A percentile compares a stretch with the other conserved stretches of the same genome.
Evolutionary conservation across 2,329 filamentous ascomycete species (phyloP).

Genomic region (Fusarium austroafricanum): DNA sequence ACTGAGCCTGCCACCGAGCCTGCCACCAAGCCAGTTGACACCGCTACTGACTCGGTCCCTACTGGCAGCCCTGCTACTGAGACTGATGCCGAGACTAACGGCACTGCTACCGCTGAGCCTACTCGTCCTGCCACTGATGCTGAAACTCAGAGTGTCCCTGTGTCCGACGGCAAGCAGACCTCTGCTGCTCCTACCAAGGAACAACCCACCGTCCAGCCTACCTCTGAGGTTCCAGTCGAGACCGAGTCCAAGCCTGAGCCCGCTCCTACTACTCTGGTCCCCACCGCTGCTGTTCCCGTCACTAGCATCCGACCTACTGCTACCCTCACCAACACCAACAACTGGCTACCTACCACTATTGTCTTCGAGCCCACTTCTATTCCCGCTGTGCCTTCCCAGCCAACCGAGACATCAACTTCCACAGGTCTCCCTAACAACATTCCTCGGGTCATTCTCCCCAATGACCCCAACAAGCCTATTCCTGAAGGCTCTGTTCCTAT

Average conservation of each 20-base stretch:
- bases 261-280: slow-evolving; percentile 36
- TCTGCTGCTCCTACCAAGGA: slow-evolving; percentile 15
- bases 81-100: slow-evolving; percentile 31
- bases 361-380: slow-evolving; percentile 62
- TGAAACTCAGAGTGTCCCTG: slow-evolving; percentile 17
- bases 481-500: slow-evolving; percentile 77
- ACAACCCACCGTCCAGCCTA: slow-evolving; percentile 27
- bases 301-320: slow-evolving; percentile 58
- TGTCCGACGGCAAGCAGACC: slow-evolving; percentile 9
- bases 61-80: slow-evolving; percentile 19
- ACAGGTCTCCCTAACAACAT: slow-evolving; percentile 73
- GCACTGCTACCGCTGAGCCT: slow-evolving; percentile 25
- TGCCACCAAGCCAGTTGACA: slow-evolving; percentile 20
- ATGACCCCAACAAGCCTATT: slow-evolving; percentile 61
- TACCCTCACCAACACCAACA: slow-evolving; percentile 57
- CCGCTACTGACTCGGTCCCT: slow-evolving; percentile 6
- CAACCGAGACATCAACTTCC: slow-evolving; percentile 56
- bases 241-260: slow-evolving; percentile 21
- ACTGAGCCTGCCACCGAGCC: slow-evolving; percentile 25
- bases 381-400: slow-evolving; percentile 44
- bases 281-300: slow-evolving; percentile 40
- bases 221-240: slow-evolving; percentile 23
- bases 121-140: slow-evolving; percentile 9
- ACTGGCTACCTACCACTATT: slow-evolving; percentile 71
- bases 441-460: slow-evolving; percentile 80